Evolutionary conservation across 257 asterid species (phyloP), one percentile per base, ranked within the genome.

Genomic region (Capsicum pubescens): DNA sequence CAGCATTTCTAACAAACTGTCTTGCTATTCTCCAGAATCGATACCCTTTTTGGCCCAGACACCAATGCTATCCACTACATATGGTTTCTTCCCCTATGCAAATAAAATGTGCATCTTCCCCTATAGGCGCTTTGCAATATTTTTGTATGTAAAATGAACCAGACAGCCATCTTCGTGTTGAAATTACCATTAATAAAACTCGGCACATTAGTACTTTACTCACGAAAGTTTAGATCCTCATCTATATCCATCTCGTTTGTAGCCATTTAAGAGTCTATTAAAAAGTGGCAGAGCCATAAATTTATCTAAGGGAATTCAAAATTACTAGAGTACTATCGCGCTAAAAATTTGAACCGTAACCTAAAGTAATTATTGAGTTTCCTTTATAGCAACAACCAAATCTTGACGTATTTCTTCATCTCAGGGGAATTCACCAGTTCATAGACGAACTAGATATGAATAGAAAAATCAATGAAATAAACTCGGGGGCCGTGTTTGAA

Each of bases 31-130:
- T 36, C 39, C 39, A 36, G 84, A 66, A 70, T 83, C 88, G 52
- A 87, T 36, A 4, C 91, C 88, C 4, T 10, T 4, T 17, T 4
- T 44, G 0, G 79, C 61, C 84, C 88, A 86, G 5, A 36, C 3
- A 36, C 39, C 39, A 36, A 36, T 3, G 39, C 39, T 3, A 36
- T 36, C 39, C 39, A 3, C 39, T 36, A 90, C 83, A 89, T 54
- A 85, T 83, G 3, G 81, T 83, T 54, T 88, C 88, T 39, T 50
- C 61, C 32, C 42, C 42, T 2, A 3, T 15, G 59, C 16, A 19
- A 42, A 85, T 0, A 36, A 87, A 87, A 84, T 87, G 79, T 4
- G 87, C 86, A 80, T 89, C 91, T 16, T 85, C 84, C 1, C 91
- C 91, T 15, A 9, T 67, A 52, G 90, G 89, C 9, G 36, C 82